phyloP scores from a whole-genome alignment of 2,329 filamentous ascomycete genomes.

The Aureobasidium subglaciale region DNA sequence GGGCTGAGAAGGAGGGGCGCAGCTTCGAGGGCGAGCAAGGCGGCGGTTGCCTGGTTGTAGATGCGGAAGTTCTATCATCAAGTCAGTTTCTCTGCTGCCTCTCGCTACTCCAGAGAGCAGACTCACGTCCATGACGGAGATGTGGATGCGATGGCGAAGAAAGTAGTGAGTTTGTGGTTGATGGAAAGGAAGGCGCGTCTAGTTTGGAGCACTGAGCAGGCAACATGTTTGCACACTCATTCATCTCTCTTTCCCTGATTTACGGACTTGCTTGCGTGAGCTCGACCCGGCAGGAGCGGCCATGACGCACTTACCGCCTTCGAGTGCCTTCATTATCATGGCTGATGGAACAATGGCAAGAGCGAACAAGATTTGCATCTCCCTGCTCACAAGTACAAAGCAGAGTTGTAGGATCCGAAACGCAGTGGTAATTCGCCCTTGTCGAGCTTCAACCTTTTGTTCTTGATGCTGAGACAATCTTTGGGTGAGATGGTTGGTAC shows the following conservation, averaged over 20 bases:
- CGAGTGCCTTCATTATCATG: background rate
- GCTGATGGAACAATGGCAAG: background rate
- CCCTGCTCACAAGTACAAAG: too few relatives aligned
- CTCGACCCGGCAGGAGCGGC: background rate
- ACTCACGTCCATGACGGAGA: conserved; percentile 4
- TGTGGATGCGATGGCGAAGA: background rate
- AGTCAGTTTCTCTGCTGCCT: background rate
- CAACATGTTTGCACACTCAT: background rate
- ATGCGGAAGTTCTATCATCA: conserved; percentile 34
- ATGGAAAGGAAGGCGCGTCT: background rate
- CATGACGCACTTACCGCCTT: background rate
- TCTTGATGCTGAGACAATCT: background rate
- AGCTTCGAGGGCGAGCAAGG: conserved; percentile 33
- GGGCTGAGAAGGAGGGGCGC: conserved; percentile 50
- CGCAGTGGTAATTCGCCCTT: too few relatives aligned
- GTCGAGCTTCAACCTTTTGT: too few relatives aligned
- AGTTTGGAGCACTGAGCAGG: background rate
- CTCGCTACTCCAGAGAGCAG: background rate
- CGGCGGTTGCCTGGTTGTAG: conserved; percentile 37
- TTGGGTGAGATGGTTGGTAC: background rate
- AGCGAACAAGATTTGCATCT: too few relatives aligned
- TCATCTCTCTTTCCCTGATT: conserved; percentile 1
- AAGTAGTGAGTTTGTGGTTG: background rate
- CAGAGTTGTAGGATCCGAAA: too few relatives aligned
- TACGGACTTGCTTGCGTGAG: background rate